Percentiles rank a stretch among this genome's conserved stretches.
Evolutionary conservation across 2,329 filamentous ascomycete genomes (phyloP).

Genomic region (Fusarium stilboides): DNA sequence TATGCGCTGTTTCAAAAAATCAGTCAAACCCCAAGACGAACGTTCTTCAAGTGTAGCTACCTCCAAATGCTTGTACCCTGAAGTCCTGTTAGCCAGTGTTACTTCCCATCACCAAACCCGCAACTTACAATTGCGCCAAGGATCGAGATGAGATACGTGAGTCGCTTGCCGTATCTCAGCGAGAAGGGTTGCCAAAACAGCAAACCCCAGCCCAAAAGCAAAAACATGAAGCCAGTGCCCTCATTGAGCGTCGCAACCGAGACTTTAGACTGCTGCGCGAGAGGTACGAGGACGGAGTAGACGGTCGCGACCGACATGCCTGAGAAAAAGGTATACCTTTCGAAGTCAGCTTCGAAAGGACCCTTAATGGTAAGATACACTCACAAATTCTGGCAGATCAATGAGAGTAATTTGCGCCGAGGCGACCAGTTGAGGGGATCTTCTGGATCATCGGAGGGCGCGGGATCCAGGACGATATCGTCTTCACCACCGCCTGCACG

Average conservation of each 20-base stretch:
- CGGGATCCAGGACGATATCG: slow-evolving; percentile 66
- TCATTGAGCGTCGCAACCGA: slow-evolving; percentile 56
- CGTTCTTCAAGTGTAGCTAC: not conserved
- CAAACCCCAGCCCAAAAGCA: slow-evolving; percentile 62
- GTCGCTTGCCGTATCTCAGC: slow-evolving; percentile 61
- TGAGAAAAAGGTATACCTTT: slow-evolving; percentile 57
- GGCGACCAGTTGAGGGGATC: slow-evolving; percentile 68
- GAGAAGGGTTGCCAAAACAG: slow-evolving; percentile 66
- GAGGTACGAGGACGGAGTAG: slow-evolving; percentile 58
- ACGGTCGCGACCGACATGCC: slow-evolving; percentile 59
- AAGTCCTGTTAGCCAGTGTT: accelerated
- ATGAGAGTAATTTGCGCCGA: slow-evolving; percentile 46
- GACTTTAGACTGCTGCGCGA: slow-evolving; percentile 53
- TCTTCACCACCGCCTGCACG: slow-evolving; percentile 51
- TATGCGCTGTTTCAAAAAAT: slow-evolving; percentile 49
- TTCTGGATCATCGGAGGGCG: slow-evolving; percentile 64
- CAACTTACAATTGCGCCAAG: slow-evolving; percentile 50
- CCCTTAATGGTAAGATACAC: not conserved
- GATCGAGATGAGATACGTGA: slow-evolving; percentile 58
- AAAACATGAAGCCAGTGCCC: slow-evolving; percentile 60
- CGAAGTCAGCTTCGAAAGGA: not conserved
- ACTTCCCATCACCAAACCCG: accelerated
- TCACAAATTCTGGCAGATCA: slow-evolving; percentile 53
- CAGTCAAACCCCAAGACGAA: accelerated
- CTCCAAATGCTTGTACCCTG: slow-evolving; percentile 49